Conservation (phyloP, 768 basidiomycete species). For the Termitomyces sp. region DNA sequence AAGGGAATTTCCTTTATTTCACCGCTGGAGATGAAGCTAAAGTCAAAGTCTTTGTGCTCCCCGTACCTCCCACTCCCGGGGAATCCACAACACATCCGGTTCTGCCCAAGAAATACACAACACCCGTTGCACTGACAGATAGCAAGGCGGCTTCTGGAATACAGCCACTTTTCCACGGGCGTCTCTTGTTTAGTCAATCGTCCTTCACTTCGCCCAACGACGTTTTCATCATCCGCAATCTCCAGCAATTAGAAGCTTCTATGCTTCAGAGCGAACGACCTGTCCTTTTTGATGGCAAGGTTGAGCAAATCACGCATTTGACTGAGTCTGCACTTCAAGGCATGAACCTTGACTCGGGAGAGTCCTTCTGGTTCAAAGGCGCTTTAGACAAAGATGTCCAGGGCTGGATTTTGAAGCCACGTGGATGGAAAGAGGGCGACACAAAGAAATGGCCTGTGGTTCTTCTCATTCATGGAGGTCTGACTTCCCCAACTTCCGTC, state of each 20-base stretch:
- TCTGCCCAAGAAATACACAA: conserved; percentile 40
- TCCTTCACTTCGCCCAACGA: conserved; percentile 81
- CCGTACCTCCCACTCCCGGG: conserved; percentile 59
- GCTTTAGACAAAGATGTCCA: conserved; percentile 74
- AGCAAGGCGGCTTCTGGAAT: conserved; percentile 56
- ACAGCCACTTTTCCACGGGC: conserved; percentile 53
- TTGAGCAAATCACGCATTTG: conserved; percentile 63
- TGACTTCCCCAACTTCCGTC: conserved; percentile 3
- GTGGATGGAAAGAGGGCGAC: conserved; percentile 64
- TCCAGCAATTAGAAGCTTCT: conserved; percentile 40
- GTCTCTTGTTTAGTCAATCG: conserved; percentile 68
- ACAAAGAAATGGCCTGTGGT: conserved; percentile 76
- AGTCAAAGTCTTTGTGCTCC: conserved; percentile 68
- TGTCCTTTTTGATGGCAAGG: conserved; percentile 27
- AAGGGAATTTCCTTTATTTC: conserved; percentile 65
- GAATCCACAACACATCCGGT: conserved; percentile 50
- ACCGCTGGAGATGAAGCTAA: conserved; percentile 77
- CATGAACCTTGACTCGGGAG: conserved; percentile 58
- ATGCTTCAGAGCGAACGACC: conserved; percentile 28
- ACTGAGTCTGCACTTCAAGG: conserved; percentile 49
- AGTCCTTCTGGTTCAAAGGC: conserved; percentile 90
- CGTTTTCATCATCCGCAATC: conserved; percentile 56
- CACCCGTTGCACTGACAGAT: conserved; percentile 58
- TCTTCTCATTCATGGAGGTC: conserved; percentile 78
- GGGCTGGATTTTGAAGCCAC: conserved; percentile 81